A percentile compares a stretch with the other conserved stretches of the same genome.
Conservation (phyloP, 331 rosid species). For the Cucumis variabilis region DNA sequence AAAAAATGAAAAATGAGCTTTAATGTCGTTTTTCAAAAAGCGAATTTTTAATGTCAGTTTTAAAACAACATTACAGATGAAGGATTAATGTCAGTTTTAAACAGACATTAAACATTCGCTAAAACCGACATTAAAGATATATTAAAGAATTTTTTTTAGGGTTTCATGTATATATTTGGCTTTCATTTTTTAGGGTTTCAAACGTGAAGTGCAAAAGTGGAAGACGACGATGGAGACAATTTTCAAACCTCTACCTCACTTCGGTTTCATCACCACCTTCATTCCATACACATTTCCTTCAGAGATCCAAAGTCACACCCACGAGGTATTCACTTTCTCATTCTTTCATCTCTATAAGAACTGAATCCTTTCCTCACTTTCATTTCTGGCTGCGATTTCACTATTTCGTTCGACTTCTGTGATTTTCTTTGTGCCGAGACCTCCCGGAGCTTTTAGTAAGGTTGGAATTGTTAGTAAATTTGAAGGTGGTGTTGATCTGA, state of each 20-base stretch:
- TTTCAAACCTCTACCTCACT: conserved; percentile 32
- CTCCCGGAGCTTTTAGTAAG: conserved; percentile 48
- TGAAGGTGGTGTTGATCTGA: conserved; percentile 38
- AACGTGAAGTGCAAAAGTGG: too few species aligned
- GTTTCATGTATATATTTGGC: too few species aligned
- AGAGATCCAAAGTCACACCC: conserved; percentile 60
- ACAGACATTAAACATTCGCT: too few species aligned
- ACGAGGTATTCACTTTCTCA: background rate
- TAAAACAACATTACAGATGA: too few species aligned
- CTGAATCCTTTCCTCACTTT: background rate
- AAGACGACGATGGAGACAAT: too few species aligned
- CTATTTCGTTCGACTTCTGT: conserved; percentile 32
- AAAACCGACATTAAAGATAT: too few species aligned
- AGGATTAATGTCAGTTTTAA: too few species aligned
- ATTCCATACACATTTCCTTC: conserved; percentile 27
- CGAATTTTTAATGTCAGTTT: too few species aligned
- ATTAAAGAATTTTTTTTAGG: too few species aligned
- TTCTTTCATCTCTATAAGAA: conserved; percentile 28
- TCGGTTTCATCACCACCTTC: conserved; percentile 55
- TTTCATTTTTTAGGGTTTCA: too few species aligned
- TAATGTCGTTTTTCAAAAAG: too few species aligned
- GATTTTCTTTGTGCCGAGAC: conserved; percentile 32
- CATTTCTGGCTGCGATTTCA: conserved; percentile 41
- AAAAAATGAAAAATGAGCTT: too few species aligned
- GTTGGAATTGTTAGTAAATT: conserved; percentile 39